Evolutionary conservation across 208 protist genomes (phyloP).

Genomic region (Acanthamoeba divionensis): DNA sequence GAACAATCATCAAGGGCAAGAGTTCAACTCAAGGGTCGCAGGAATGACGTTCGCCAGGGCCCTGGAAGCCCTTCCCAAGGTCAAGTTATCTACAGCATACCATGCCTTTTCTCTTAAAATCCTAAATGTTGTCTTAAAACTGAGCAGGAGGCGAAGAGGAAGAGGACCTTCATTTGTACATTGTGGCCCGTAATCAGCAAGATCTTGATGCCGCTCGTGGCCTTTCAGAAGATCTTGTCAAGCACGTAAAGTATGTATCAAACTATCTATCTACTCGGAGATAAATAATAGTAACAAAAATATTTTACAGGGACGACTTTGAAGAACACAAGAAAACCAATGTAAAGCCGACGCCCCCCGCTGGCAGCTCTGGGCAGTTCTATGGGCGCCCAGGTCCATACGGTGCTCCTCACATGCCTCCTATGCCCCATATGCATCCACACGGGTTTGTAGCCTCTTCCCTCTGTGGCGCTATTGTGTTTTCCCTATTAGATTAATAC

Average conservation of each 20-base stretch:
- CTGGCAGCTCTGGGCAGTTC: neutral
- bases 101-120: too few species aligned
- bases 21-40: constrained; percentile 3
- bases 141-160: neutral
- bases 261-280: constrained; percentile 11
- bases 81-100: too few species aligned
- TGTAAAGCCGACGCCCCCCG: neutral
- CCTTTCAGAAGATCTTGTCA: neutral
- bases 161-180: neutral
- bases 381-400: neutral
- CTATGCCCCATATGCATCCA: neutral
- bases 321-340: neutral
- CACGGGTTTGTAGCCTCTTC: neutral
- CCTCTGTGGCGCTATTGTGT: neutral
- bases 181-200: neutral
- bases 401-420: neutral
- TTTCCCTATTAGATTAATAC: too few species aligned
- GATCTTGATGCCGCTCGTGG: neutral
- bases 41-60: neutral
- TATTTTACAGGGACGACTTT: constrained; percentile 40
- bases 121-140: too few species aligned
- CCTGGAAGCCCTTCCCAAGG: neutral
- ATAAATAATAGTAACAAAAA: neutral
- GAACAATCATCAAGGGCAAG: neutral
- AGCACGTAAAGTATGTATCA: neutral